These are phyloP conservation scores for Gymnopus androsaceus DNA, from an alignment of 1,284 basidiomycete genomes.

Conservation along the genomic window DNA sequence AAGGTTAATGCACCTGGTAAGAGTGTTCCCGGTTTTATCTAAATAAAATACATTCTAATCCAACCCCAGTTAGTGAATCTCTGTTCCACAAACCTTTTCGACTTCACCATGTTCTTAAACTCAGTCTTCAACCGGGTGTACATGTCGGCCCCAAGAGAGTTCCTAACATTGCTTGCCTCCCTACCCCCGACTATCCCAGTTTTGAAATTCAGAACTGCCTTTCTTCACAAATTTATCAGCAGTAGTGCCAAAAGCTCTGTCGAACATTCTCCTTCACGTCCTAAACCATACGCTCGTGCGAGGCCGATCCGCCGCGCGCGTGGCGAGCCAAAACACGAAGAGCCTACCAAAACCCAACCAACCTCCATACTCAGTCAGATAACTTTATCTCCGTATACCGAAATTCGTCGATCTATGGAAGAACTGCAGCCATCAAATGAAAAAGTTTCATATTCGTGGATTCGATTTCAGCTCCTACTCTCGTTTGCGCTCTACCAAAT, in stretches of 20 bases:
- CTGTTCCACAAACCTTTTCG: slow-evolving; percentile 47
- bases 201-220: slow-evolving; percentile 49
- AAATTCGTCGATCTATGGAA: slow-evolving; percentile 38
- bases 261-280: slow-evolving; percentile 11
- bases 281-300: slow-evolving; percentile 33
- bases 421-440: slow-evolving; percentile 6
- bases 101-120: slow-evolving; percentile 50
- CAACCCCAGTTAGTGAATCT: slow-evolving; percentile 55
- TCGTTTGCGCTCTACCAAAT: slow-evolving; percentile 49
- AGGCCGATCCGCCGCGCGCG: slow-evolving; percentile 31
- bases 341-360: slow-evolving; percentile 20
- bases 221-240: slow-evolving; percentile 47
- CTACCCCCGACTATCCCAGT: slow-evolving; percentile 41
- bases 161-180: slow-evolving; percentile 42
- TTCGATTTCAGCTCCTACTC: slow-evolving; percentile 50
- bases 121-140: slow-evolving; percentile 46
- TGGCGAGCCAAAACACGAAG: slow-evolving; percentile 21
- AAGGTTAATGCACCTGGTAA: slow-evolving; percentile 54
- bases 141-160: slow-evolving; percentile 30
- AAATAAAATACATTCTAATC: slow-evolving; percentile 5
- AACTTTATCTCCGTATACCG: slow-evolving; percentile 30
- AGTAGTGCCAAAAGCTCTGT: slow-evolving; percentile 19
- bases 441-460: slow-evolving; percentile 23
- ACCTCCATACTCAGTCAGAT: slow-evolving; percentile 30
- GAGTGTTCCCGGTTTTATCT: slow-evolving; percentile 20